Conservation (phyloP, 108 stramenopile species). For the Nitzschia sp. region DNA sequence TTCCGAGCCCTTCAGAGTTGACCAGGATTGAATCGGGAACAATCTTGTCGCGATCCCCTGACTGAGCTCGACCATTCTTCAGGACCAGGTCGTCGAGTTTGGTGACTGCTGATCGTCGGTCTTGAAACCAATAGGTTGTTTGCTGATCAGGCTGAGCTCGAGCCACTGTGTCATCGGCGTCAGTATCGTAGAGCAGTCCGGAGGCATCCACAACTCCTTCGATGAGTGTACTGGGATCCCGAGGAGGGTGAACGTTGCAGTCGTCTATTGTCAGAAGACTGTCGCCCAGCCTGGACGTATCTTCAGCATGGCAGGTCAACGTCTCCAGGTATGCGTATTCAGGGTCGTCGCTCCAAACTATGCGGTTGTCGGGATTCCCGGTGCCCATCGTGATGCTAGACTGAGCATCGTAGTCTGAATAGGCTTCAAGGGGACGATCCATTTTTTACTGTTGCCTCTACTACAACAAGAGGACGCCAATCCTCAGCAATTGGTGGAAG, state of each 20-base stretch:
- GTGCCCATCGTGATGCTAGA: conserved; percentile 17
- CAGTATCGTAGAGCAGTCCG: conserved; percentile 2
- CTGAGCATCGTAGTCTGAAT: conserved; percentile 1
- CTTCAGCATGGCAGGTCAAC: conserved; percentile 18
- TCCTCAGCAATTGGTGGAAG: no score
- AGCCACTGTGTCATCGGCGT: conserved; percentile 20
- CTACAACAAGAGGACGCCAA: no score
- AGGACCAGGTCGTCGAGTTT: no score
- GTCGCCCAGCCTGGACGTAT: neutral
- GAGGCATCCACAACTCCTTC: neutral
- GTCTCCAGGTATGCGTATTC: conserved; percentile 32
- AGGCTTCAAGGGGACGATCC: conserved; percentile 6
- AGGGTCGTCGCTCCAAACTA: conserved; percentile 42
- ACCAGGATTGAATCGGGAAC: no score
- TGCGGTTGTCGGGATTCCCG: conserved; percentile 10
- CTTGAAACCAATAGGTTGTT: neutral
- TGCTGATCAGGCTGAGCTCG: conserved; percentile 1
- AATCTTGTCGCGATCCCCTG: no score
- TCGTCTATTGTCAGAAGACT: neutral
- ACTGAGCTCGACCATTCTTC: no score
- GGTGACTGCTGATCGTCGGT: neutral
- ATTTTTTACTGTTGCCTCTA: no score
- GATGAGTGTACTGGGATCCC: neutral
- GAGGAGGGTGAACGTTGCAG: no score
- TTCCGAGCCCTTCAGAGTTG: no score